Evolutionary conservation across 768 basidiomycete species (phyloP).

Genomic region (Crucibulum laeve): DNA sequence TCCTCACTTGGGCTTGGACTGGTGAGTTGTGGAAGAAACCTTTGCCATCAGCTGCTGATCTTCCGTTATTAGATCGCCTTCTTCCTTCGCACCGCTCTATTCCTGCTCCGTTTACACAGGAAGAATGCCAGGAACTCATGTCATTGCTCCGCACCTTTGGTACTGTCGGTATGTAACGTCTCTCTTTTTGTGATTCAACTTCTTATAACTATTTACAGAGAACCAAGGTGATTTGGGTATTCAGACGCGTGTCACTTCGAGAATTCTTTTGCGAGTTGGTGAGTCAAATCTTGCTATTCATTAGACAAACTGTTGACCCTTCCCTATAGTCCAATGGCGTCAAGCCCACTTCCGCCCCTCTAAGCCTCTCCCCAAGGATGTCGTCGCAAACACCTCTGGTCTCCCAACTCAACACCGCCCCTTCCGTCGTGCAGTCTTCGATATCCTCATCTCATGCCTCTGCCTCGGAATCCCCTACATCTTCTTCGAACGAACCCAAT

Average conservation of each 20-base stretch:
- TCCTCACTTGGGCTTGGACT: constrained; percentile 78
- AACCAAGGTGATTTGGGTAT: constrained; percentile 34
- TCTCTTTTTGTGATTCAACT: not conserved
- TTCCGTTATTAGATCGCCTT: constrained; percentile 48
- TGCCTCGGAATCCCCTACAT: constrained; percentile 81
- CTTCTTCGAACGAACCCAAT: constrained; percentile 52
- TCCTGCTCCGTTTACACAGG: constrained; percentile 67
- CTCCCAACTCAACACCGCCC: constrained; percentile 25
- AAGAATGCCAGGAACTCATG: constrained; percentile 75
- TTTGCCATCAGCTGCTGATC: not conserved
- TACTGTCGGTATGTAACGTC: not conserved
- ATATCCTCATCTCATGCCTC: constrained; percentile 56
- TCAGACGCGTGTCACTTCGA: constrained; percentile 58
- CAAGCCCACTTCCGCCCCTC: constrained; percentile 66
- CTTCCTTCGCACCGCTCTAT: constrained; percentile 54
- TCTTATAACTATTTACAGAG: constrained; percentile 9
- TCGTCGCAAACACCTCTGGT: constrained; percentile 20
- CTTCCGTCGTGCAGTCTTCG: constrained; percentile 46
- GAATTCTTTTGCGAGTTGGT: constrained; percentile 68
- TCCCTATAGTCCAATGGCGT: constrained; percentile 55
- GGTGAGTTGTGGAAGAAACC: constrained; percentile 30
- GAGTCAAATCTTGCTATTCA: constrained; percentile 18
- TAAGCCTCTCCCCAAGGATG: constrained; percentile 60
- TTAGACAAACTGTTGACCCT: not conserved
- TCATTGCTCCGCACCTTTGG: constrained; percentile 40